Evolutionary conservation across 1,284 basidiomycete species (phyloP).

Genomic region (Phylloporus sp.): DNA sequence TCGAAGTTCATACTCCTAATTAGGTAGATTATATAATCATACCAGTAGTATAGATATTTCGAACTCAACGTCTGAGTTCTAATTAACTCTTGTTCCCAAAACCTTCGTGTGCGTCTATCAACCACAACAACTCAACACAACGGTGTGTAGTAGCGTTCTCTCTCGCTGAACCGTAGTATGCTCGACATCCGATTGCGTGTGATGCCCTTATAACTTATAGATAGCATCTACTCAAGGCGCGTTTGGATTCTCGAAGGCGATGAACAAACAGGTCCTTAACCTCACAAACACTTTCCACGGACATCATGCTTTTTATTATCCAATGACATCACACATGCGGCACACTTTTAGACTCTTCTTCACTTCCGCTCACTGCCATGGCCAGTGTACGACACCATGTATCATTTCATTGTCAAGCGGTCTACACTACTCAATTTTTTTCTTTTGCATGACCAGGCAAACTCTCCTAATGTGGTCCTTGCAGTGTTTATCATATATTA

Average conservation of each 20-base stretch:
- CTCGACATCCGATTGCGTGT: no score
- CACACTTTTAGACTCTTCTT: background rate
- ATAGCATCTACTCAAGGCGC: slow-evolving; percentile 24
- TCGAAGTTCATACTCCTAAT: no score
- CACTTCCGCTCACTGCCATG: slow-evolving; percentile 1
- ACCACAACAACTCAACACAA: no score
- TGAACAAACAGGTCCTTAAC: slow-evolving; percentile 8
- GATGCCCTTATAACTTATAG: slow-evolving; percentile 6
- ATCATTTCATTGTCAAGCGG: background rate
- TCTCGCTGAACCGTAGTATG: no score
- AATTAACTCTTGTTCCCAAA: no score
- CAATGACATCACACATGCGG: background rate
- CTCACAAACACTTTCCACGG: slow-evolving; percentile 12
- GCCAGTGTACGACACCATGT: slow-evolving; percentile 9
- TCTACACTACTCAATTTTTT: slow-evolving; percentile 14
- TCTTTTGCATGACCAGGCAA: background rate
- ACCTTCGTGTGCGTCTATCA: no score
- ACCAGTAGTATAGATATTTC: no score
- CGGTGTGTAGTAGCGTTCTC: no score
- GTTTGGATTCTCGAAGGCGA: slow-evolving; percentile 16
- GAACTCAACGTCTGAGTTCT: no score
- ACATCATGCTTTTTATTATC: slow-evolving; percentile 12
- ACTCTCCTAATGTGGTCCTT: slow-evolving; percentile 18
- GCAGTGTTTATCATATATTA: slow-evolving; percentile 14
- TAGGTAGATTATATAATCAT: no score